Percentiles rank a stretch among this genome's conserved stretches.
phyloP scores from a whole-genome alignment of 305 asterid genomes.

The Fraxinus nigra region DNA sequence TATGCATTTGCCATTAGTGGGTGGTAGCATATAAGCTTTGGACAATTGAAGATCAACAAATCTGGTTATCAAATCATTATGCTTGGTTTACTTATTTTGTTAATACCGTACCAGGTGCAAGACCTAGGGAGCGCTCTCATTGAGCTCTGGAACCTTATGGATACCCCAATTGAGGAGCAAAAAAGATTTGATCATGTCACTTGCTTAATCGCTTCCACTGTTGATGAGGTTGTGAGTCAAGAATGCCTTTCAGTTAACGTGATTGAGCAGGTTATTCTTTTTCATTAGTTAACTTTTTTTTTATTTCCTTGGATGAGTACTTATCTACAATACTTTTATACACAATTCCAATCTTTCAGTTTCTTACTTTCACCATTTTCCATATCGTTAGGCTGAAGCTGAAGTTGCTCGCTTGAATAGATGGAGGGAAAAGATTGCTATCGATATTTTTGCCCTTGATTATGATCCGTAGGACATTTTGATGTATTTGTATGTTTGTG shows the following conservation, averaged over 20 bases:
- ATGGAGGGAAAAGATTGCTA: too few relatives aligned
- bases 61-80: conserved; percentile 12
- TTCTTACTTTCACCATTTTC: conserved; percentile 24
- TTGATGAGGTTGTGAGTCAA: conserved; percentile 39
- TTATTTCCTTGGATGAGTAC: conserved; percentile 4
- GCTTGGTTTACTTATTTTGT: conserved; percentile 6
- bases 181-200: conserved; percentile 47
- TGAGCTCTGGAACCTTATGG: conserved; percentile 67
- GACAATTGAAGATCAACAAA: background rate
- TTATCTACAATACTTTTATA: background rate
- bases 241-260: conserved; percentile 62
- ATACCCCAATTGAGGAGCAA: conserved; percentile 50
- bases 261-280: conserved; percentile 55
- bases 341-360: conserved; percentile 5
- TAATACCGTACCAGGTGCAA: conserved; percentile 43
- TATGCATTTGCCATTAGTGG: background rate
- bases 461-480: too few relatives aligned
- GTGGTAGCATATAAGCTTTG: background rate
- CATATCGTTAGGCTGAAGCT: conserved; percentile 46
- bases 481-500: too few relatives aligned
- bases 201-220: conserved; percentile 39
- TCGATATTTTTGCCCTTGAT: too few relatives aligned
- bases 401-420: conserved; percentile 58
- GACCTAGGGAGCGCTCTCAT: conserved; percentile 48
- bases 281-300: conserved; percentile 12